Evolutionary conservation across 768 basidiomycete genomes (phyloP).

Genomic region (Termitomyces sp.): DNA sequence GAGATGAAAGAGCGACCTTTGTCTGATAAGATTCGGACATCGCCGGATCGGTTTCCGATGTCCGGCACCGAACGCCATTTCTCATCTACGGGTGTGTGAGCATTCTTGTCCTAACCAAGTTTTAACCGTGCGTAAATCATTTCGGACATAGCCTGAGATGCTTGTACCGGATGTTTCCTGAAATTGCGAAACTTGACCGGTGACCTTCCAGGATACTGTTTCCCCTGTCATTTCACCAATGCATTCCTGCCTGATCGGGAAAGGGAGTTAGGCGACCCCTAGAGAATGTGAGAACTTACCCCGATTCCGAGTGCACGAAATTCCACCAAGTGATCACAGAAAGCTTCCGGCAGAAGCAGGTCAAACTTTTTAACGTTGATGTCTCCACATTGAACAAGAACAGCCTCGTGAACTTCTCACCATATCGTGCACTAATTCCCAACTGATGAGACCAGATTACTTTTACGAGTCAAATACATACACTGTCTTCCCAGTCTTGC

Average conservation of each 20-base stretch:
- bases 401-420: conserved; percentile 6
- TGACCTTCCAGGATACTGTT: background rate
- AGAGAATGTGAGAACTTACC: conserved; percentile 6
- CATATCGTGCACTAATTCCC: conserved; percentile 9
- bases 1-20: conserved; percentile 16
- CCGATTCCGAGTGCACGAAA: conserved; percentile 1
- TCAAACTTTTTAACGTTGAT: conserved; percentile 15
- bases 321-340: conserved; percentile 5
- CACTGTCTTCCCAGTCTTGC: background rate
- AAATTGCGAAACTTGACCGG: background rate
- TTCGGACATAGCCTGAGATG: conserved; percentile 2
- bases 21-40: conserved; percentile 50
- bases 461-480: background rate
- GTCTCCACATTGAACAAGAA: conserved; percentile 15
- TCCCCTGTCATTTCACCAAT: background rate
- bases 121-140: conserved; percentile 13
- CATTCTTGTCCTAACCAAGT: conserved; percentile 7
- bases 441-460: background rate
- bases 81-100: conserved; percentile 13
- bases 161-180: conserved; percentile 2
- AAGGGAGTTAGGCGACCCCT: background rate
- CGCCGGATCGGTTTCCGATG: conserved; percentile 15
- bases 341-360: conserved; percentile 10
- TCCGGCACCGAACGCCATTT: background rate
- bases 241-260: background rate